Evolutionary conservation across 306 rosid species (phyloP).

Genomic region (Senna tora): DNA sequence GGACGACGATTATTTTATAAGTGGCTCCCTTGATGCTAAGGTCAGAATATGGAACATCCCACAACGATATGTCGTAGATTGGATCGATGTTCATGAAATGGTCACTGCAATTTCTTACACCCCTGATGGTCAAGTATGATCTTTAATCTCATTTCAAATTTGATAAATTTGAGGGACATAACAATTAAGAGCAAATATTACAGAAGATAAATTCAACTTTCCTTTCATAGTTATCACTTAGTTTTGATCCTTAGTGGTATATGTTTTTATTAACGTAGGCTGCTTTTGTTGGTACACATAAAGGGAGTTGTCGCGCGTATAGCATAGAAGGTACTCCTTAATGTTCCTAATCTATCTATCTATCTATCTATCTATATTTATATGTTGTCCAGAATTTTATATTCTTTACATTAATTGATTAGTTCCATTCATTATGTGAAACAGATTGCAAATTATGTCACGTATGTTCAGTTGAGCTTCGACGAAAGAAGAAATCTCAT

Average conservation of each 20-base stretch:
- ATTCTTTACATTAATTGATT: background rate
- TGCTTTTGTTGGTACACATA: constrained; percentile 66
- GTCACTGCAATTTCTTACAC: constrained; percentile 77
- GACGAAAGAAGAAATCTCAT: constrained; percentile 61
- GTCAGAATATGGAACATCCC: constrained; percentile 78
- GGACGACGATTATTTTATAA: constrained; percentile 68
- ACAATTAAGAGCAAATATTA: too few relatives aligned
- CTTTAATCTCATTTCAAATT: background rate
- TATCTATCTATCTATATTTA: too few relatives aligned
- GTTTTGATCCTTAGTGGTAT: constrained; percentile 3
- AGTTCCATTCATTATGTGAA: constrained; percentile 11
- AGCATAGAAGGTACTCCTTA: constrained; percentile 51
- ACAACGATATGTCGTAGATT: constrained; percentile 65
- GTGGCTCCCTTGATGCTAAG: constrained; percentile 85
- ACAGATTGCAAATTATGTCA: constrained; percentile 65
- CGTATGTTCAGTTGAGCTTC: constrained; percentile 54
- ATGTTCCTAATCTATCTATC: too few relatives aligned
- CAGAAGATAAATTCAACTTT: too few relatives aligned
- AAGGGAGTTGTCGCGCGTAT: constrained; percentile 64
- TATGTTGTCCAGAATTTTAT: background rate
- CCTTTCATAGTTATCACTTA: background rate
- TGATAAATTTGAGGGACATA: too few relatives aligned
- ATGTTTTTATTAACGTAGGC: constrained; percentile 47
- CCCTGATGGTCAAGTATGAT: constrained; percentile 73
- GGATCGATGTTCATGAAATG: constrained; percentile 81